Base-by-base conservation (phyloP, 495 filamentous ascomycete species). In the Jackrogersella multiformis region DNA sequence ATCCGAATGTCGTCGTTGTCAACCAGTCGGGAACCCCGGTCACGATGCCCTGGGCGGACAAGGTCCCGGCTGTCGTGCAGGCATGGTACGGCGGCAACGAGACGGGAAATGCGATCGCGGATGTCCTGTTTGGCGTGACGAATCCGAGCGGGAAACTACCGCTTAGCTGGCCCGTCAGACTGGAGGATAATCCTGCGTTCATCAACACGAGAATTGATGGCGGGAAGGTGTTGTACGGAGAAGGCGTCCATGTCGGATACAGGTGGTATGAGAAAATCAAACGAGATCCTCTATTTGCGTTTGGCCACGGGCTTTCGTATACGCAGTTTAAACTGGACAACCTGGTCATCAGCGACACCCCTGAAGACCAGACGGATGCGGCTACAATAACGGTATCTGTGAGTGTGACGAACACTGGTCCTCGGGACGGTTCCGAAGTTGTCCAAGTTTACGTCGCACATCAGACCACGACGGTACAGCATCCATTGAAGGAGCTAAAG, bases 1-100 rank as follows among this genome's bases (percentile, higher is more conserved):
- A 89, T 63, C 79, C 86, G 10, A 85, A 84, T 56, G 80, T 85
- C 9, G 80, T 87, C 0, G 80, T 92, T 13, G 85, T 90, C 10
- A 83, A 87, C 57, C 87, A 89, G 71, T 85, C 86, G 44, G 89
- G 87, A 10, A 88, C 85, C 0, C 87, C 89, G 0, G 84, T 91
- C 18, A 80, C 80, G 1, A 89, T 91, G 87, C 86, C 87, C 0
- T 90, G 89, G 88, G 78, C 78, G 0, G 64, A 78, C 42, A 74
- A 82, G 16, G 81, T 83, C 15, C 75, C 80, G 18, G 81, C 81
- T 10, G 61, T 88, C 2, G 55, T 87, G 1, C 85, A 87, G 48
- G 82, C 84, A 28, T 87, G 85, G 84, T 87, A 85, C 60, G 81
- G 81, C 39, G 85, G 86, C 13, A 84, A 85, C 70, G 89, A 87